Conservation (phyloP, 768 basidiomycete genomes). For the Hydnomerulius pinastri region DNA sequence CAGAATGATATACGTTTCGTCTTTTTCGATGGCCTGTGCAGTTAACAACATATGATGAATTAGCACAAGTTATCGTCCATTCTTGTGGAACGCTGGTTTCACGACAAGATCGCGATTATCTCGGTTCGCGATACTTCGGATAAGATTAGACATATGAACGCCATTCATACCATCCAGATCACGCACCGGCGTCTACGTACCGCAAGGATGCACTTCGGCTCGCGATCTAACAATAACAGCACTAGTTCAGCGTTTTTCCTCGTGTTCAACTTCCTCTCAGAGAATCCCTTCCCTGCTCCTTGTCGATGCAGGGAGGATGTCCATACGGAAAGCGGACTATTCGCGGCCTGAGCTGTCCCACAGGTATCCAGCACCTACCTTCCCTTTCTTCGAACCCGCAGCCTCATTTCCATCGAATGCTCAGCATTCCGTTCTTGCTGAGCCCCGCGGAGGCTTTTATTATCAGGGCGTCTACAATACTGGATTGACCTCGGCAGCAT, state of each 20-base stretch:
- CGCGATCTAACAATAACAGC: slow-evolving; percentile 17
- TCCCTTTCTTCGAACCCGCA: slow-evolving; percentile 2
- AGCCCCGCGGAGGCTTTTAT: slow-evolving; percentile 6
- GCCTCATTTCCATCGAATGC: slow-evolving; percentile 3
- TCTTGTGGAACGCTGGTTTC: too few species aligned
- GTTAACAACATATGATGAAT: too few species aligned
- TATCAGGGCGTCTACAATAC: neutral
- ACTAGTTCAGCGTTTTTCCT: slow-evolving; percentile 4
- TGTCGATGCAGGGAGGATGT: slow-evolving; percentile 6
- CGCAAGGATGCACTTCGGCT: slow-evolving; percentile 8
- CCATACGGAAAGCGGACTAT: slow-evolving; percentile 9
- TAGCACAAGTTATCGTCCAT: too few species aligned
- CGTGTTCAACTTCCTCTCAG: slow-evolving; percentile 15
- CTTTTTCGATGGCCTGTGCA: too few species aligned
- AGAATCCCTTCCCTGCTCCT: slow-evolving; percentile 19
- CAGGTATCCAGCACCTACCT: neutral
- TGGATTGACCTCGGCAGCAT: slow-evolving; percentile 9
- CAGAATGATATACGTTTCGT: too few species aligned
- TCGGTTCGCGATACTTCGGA: too few species aligned
- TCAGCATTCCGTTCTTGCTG: slow-evolving; percentile 5
- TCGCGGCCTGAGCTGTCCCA: neutral
- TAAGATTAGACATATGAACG: neutral
- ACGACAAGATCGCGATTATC: too few species aligned
- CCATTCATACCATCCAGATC: too few species aligned
- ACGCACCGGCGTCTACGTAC: neutral